Evolutionary conservation across 2,329 filamentous ascomycete genomes (phyloP), one percentile per base, ranked within the genome.

Genomic region (Polytolypa hystricis): DNA sequence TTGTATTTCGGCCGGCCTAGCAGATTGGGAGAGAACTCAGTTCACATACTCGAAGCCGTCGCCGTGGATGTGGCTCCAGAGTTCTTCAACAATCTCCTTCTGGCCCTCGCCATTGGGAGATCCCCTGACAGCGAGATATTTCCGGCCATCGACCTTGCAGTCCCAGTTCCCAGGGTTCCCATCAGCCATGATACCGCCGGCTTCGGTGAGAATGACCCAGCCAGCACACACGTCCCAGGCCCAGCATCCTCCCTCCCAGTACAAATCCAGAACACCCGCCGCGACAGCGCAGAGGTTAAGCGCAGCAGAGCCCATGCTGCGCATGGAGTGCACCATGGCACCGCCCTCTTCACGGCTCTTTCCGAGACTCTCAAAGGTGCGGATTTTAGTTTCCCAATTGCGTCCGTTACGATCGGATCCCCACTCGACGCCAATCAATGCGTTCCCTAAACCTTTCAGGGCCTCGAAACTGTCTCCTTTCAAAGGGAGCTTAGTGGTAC

Each of bases 241-340:
- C 74, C 73, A 79, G 48, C 72, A 77, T 0, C 75, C 75, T 2
- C 70, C 73, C 48, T 79, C 75, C 74, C 75, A 79, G 42, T 77
- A 78, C n/a, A 73, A 48, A 56, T 79, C 74, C 34, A 77, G 40
- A 15, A 61, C 59, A 0, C 74, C 74, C 23, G 63, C 61, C 3
- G 74, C 75, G 17, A 79, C 73, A 5, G 57, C 65, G 48, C 75
- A 79, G 10, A 77, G 53, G 50, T 78, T 78, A 47, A 79, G 51
- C 9, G 74, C 74, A n/a, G 74, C 74, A 5, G 62, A 69, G 1
- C 75, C 74, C 39, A 76, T 54, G 16, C 63, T 68, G 8, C 75
- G 58, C 38, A 77, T 60, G 1, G 68, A 67, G 45, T 77, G 73
- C 31, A 77, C 74, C 73, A 79, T 78, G 0, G 69, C 71, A 2